A percentile compares a stretch with the other conserved stretches of the same genome.
Conservation (phyloP, 495 filamentous ascomycete species). For the Aspergillus baeticus region DNA sequence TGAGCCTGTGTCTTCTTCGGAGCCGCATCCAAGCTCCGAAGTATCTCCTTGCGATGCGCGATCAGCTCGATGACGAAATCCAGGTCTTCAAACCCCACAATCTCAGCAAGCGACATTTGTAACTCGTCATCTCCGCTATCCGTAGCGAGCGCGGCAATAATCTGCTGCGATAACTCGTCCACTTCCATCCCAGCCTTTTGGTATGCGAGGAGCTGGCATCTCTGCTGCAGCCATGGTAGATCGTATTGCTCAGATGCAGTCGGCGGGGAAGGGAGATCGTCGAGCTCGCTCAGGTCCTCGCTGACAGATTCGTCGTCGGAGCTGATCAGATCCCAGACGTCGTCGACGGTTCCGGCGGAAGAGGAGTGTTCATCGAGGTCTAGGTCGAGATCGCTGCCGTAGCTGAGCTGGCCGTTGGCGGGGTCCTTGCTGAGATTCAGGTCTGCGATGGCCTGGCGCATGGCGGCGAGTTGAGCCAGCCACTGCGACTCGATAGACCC, state of each 20-base stretch:
- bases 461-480: constrained; percentile 66
- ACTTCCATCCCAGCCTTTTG: constrained; percentile 62
- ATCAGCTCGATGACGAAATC: constrained; percentile 87
- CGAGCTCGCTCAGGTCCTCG: constrained; percentile 42
- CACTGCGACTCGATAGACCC: constrained; percentile 59
- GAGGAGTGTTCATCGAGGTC: constrained; percentile 63
- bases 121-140: constrained; percentile 75
- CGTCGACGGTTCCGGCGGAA: constrained; percentile 62
- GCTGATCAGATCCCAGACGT: constrained; percentile 88
- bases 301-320: constrained; percentile 61
- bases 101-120: constrained; percentile 85
- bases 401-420: constrained; percentile 37
- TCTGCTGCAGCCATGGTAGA: constrained; percentile 60
- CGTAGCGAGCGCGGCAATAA: constrained; percentile 64
- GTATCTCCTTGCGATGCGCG: constrained; percentile 65
- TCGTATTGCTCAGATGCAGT: constrained; percentile 28
- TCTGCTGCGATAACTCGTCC: constrained; percentile 64
- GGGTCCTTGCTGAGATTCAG: constrained; percentile 56
- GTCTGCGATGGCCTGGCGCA: constrained; percentile 71
- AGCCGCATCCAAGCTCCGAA: constrained; percentile 33
- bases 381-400: constrained; percentile 58
- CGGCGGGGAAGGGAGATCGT: constrained; percentile 23
- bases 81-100: constrained; percentile 88
- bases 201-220: constrained; percentile 59
- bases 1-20: constrained; percentile 30